Base-by-base conservation (phyloP, 2,329 filamentous ascomycete species). In the Trichoderma atrobrunneum region DNA sequence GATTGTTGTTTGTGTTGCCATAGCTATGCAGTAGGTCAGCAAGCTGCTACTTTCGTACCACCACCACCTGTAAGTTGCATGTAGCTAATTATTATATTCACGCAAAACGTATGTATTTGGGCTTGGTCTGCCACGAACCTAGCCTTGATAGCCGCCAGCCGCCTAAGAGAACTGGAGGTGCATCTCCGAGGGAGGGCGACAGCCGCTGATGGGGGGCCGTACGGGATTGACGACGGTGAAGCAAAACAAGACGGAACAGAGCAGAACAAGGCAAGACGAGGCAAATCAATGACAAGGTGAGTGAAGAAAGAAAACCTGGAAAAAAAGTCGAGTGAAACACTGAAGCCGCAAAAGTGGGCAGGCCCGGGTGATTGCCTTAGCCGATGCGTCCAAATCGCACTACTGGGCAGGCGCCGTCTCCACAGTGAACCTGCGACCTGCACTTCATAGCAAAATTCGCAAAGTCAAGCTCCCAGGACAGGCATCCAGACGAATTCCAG, bases 371-470 rank as follows among this genome's bases (percentile, higher is more conserved):
- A 36, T 36, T 70, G 57, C 57, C 67, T 54, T 62, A 36, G 67
- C 56, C 56, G 39, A 61, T 34, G 56, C 26, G 26, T 61, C 8
- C 39, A 16, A 61, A 61, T 54, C 66, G 57, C 66, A 61, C 56
- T 26, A 34, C 39, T 24, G 48, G 56, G 30, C 67, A 61, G 67
- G 51, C 51, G 26, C 30, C 16, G 14, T 34, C 30, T 51, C 54
- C 66, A 70, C 67, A 32, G 21, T 43, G 39, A 51, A 69, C 39
- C 67, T 70, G 67, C 67, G 51, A 62, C 54, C 39, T 68, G 66
- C 66, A 60, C 43, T 54, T 62, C 28, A 26, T 34, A 34, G 67
- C 67, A 70, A 70, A 70, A 59, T 70, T 62, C 56, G 60, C 36
- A 43, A 26, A 61, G 18, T 34, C 64, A 43, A 36, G 64, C 64